Conservation (phyloP, 495 filamentous ascomycete species). For the Aspergillus homomorphus region DNA sequence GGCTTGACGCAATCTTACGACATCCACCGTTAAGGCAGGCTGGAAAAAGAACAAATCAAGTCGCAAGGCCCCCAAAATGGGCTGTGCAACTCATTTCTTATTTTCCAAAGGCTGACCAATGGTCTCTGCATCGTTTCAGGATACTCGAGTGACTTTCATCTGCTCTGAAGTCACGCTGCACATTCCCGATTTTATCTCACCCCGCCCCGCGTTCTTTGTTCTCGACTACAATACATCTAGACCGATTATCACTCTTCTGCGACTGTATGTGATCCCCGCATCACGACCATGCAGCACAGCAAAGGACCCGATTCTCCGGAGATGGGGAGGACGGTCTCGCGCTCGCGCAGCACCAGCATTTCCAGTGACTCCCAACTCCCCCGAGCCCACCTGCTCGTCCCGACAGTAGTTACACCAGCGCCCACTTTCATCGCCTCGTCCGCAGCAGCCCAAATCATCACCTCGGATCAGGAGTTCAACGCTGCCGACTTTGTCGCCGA, state of each 20-base stretch:
- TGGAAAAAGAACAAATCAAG: background rate
- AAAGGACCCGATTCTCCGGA: conserved; percentile 39
- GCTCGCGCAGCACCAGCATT: conserved; percentile 44
- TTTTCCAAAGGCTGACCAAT: conserved; percentile 12
- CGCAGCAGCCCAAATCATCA: conserved; percentile 89
- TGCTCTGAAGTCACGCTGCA: background rate
- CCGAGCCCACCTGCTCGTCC: conserved; percentile 51
- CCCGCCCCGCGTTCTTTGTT: background rate
- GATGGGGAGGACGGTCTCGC: conserved; percentile 29
- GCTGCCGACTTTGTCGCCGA: conserved; percentile 63
- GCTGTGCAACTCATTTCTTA: conserved; percentile 8
- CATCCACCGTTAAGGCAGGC: conserved; percentile 2
- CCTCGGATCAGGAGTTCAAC: conserved; percentile 76
- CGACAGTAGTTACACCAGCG: conserved; percentile 70
- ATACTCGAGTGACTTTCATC: conserved; percentile 6
- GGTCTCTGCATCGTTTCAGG: conserved; percentile 1
- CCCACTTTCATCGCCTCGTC: conserved; percentile 86
- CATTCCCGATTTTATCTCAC: background rate
- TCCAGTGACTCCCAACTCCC: conserved; percentile 44
- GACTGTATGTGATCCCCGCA: conserved; percentile 10
- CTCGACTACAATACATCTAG: background rate
- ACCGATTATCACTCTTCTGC: background rate
- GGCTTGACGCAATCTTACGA: conserved; percentile 6
- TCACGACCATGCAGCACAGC: conserved; percentile 30
- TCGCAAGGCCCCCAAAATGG: conserved; percentile 11